Percentiles rank a stretch among this genome's conserved stretches.
Conservation (phyloP, 2,329 filamentous ascomycete genomes). For the Immersiporthe knoxdaviesiana region DNA sequence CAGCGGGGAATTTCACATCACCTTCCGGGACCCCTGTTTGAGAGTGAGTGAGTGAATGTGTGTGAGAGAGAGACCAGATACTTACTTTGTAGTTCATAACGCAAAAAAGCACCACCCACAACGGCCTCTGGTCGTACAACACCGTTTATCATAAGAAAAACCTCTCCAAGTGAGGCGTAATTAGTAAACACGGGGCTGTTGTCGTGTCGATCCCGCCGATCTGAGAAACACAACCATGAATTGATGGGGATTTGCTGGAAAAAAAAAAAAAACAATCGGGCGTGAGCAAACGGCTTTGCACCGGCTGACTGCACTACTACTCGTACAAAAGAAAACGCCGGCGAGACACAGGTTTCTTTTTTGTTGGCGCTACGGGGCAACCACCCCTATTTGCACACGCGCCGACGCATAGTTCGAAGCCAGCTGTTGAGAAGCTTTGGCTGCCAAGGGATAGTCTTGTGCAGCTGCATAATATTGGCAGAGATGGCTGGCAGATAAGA, state of each 20-base stretch:
- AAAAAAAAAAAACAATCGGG: too few relatives aligned
- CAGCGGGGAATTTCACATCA: not conserved
- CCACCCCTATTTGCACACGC: not conserved
- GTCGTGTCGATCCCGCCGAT: slow-evolving; percentile 21
- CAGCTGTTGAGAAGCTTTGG: not conserved
- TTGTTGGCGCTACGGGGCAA: not conserved
- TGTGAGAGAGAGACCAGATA: not conserved
- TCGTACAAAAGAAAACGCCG: not conserved
- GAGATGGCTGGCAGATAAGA: slow-evolving; percentile 12
- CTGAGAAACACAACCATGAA: slow-evolving; percentile 21
- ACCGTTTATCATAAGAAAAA: not conserved
- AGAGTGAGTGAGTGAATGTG: too few relatives aligned
- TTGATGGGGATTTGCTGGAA: too few relatives aligned
- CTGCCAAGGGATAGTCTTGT: not conserved
- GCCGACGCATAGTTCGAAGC: not conserved
- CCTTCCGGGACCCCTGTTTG: not conserved
- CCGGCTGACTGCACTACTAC: not conserved
- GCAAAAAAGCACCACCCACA: not conserved
- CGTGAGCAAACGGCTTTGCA: slow-evolving; percentile 10
- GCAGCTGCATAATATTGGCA: not conserved
- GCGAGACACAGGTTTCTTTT: not conserved
- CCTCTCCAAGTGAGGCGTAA: slow-evolving; percentile 25
- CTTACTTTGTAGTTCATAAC: not conserved
- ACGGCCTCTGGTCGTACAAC: slow-evolving; percentile 4
- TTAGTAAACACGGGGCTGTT: slow-evolving; percentile 16